Conservation (phyloP, 164 flowering plant genomes). For the Vitis amurensis region DNA sequence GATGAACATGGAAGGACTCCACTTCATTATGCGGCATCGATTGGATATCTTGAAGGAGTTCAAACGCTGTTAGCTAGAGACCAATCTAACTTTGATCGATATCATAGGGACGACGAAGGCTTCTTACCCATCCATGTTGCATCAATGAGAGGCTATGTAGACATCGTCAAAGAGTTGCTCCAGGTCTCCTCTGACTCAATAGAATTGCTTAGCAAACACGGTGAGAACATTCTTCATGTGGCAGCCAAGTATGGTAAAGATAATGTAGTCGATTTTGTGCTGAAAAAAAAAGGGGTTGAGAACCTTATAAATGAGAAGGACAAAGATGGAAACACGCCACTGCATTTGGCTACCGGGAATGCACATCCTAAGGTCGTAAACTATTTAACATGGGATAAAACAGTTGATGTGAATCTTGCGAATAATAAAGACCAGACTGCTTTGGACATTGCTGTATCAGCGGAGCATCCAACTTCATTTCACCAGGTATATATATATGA, state of each 20-base stretch:
- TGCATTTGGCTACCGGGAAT: conserved; percentile 16
- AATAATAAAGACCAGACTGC: no score
- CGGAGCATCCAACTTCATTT: no score
- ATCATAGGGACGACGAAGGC: no score
- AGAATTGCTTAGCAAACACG: conserved; percentile 5
- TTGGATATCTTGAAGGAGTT: conserved; percentile 6
- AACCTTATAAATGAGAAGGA: conserved; percentile 13
- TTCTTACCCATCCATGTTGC: conserved; percentile 8
- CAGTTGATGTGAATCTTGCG: no score
- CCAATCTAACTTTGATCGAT: no score
- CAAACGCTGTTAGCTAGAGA: no score
- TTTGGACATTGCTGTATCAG: no score
- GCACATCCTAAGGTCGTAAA: conserved; percentile 5
- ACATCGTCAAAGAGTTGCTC: conserved; percentile 5
- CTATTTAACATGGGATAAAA: no score
- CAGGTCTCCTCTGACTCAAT: neutral
- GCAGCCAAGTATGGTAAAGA: conserved; percentile 15
- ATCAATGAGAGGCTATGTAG: conserved; percentile 1
- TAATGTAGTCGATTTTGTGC: conserved; percentile 3
- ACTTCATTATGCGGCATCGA: conserved; percentile 12
- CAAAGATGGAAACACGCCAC: conserved; percentile 15
- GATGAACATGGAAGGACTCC: conserved; percentile 7
- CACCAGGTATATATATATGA: no score
- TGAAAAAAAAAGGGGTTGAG: neutral
- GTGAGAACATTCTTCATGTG: conserved; percentile 16